Evolutionary conservation across 73 alveolate species (phyloP).

Genomic region (Paramecium tetraurelia): DNA sequence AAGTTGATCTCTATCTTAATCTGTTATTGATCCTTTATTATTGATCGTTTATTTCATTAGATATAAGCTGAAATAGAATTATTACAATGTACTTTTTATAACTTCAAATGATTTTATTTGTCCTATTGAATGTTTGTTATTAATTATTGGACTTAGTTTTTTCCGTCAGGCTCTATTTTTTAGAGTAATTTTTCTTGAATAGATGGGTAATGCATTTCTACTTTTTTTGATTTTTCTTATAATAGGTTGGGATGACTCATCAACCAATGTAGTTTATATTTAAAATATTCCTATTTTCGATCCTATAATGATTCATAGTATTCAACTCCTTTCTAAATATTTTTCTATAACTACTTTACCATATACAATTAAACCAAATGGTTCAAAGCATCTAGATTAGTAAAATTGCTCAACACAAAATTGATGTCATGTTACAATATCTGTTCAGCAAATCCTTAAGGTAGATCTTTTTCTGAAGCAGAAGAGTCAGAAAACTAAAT

Average conservation of each 20-base stretch:
- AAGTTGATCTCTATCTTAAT: not conserved
- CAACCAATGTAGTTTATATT: not conserved
- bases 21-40: not conserved
- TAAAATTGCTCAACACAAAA: not conserved
- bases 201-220: not conserved
- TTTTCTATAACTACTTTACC: not conserved
- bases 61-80: not conserved
- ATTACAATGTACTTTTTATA: not conserved
- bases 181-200: not conserved
- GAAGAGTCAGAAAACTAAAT: not conserved
- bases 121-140: not conserved
- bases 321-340: not conserved
- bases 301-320: not conserved
- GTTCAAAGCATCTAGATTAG: not conserved
- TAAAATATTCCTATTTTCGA: not conserved
- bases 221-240: not conserved
- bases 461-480: not conserved
- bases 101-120: not conserved
- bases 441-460: not conserved
- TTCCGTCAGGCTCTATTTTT: not conserved
- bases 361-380: constrained; percentile 12
- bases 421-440: not conserved
- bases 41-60: not conserved
- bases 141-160: not conserved
- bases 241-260: not conserved